These are phyloP conservation scores for Cadophora sp. DNA, from an alignment of 2,329 filamentous ascomycete genomes.

Conservation along the genomic window DNA sequence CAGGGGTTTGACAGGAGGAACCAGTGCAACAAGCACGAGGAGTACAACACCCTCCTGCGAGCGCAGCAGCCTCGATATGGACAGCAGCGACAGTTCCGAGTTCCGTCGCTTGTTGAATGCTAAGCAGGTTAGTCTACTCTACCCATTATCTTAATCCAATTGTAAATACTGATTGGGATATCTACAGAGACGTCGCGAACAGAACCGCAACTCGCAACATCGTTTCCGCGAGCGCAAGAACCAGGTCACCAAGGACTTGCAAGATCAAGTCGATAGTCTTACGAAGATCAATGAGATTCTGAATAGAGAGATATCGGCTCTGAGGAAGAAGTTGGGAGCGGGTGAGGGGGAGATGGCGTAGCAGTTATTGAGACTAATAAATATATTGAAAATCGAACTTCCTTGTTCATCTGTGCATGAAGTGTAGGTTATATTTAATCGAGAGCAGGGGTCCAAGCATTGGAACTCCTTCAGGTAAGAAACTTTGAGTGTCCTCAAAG, in stretches of 20 bases:
- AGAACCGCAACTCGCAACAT: constrained; percentile 11
- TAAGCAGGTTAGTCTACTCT: not conserved
- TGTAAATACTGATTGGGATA: not conserved
- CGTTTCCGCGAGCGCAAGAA: constrained; percentile 9
- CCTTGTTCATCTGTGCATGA: too few relatives aligned
- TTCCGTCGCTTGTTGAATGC: constrained; percentile 5
- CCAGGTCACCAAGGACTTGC: constrained; percentile 1
- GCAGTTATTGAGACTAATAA: not conserved
- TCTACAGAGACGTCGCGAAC: constrained; percentile 10
- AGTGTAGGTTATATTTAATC: too few relatives aligned
- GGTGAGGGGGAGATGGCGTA: not conserved
- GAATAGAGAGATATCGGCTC: not conserved
- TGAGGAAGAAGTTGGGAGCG: not conserved
- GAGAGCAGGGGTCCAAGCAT: too few relatives aligned
- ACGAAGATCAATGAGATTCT: constrained; percentile 8
- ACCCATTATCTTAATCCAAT: not conserved
- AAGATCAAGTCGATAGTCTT: constrained; percentile 2
- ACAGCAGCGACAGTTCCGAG: not conserved
- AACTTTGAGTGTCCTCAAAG: too few relatives aligned
- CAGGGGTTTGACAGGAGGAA: not conserved
- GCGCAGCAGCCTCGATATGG: not conserved
- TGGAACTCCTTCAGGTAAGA: too few relatives aligned
- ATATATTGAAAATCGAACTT: not conserved
- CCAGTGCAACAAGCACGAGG: not conserved
- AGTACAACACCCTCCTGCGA: not conserved